Evolutionary conservation across 306 rosid species (phyloP).

Genomic region (Rosa rugosa): DNA sequence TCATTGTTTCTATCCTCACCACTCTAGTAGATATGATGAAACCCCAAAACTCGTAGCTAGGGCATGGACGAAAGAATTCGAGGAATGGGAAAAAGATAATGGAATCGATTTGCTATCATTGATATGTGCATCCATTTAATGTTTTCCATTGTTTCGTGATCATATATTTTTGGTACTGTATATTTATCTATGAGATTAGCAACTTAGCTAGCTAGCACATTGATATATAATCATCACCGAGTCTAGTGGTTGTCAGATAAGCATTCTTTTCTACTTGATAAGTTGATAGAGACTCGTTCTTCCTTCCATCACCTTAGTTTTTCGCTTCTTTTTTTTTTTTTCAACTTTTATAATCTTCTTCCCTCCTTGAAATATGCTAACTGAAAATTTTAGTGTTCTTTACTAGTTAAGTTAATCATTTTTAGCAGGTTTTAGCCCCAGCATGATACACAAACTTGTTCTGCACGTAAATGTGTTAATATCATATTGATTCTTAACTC

Average conservation of each 20-base stretch:
- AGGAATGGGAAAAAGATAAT: background rate
- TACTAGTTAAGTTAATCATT: background rate
- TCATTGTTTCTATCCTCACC: slow-evolving; percentile 4
- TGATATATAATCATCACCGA: slow-evolving; percentile 1
- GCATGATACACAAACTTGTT: slow-evolving; percentile 19
- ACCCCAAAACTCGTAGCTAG: slow-evolving; percentile 3
- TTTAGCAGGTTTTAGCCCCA: background rate
- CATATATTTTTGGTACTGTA: background rate
- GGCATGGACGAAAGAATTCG: background rate
- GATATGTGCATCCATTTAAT: slow-evolving; percentile 8
- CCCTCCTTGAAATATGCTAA: background rate
- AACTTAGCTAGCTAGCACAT: background rate
- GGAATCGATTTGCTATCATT: slow-evolving; percentile 5
- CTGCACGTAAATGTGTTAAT: slow-evolving; percentile 20
- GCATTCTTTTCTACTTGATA: background rate
- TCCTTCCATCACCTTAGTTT: background rate
- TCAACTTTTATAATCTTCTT: background rate
- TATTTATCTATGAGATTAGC: slow-evolving; percentile 10
- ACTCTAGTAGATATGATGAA: background rate
- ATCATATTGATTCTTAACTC: background rate
- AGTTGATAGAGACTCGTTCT: background rate
- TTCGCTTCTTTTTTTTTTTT: background rate
- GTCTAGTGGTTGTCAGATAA: background rate
- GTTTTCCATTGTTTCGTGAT: slow-evolving; percentile 5
- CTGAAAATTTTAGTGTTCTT: background rate